A percentile compares a stretch with the other conserved stretches of the same genome.
phyloP scores from a whole-genome alignment of 2,329 filamentous ascomycete species.

The Catunica adiposa region DNA sequence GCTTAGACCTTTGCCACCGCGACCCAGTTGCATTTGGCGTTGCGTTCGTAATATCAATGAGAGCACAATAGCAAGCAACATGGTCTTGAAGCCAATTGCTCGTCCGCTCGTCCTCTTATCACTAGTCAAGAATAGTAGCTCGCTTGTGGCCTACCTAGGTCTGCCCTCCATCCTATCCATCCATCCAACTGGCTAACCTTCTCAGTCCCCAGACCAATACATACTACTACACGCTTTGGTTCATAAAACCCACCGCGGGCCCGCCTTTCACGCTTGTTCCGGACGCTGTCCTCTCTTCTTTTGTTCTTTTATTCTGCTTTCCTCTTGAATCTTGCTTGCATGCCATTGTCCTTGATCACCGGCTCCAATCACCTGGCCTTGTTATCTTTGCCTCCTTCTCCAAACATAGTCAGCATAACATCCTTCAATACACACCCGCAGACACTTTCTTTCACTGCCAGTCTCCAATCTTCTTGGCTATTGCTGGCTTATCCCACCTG shows the following conservation, averaged over 20 bases:
- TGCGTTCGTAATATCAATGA: neutral
- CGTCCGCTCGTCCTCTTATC: no score
- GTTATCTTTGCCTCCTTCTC: neutral
- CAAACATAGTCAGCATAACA: neutral
- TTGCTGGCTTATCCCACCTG: neutral
- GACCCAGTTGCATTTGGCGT: neutral
- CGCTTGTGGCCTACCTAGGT: neutral
- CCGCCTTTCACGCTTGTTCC: neutral
- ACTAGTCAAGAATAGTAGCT: neutral
- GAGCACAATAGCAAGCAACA: neutral
- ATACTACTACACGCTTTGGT: neutral
- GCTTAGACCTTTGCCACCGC: neutral
- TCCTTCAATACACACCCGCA: neutral
- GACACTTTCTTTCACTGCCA: neutral
- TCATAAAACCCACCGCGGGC: neutral
- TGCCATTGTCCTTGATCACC: neutral
- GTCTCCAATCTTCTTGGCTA: neutral
- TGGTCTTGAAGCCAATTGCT: neutral
- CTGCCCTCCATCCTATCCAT: neutral
- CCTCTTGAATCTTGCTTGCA: neutral
- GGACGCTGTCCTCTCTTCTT: neutral
- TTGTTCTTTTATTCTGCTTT: constrained; percentile 1
- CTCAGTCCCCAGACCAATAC: no score
- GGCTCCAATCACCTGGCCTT: neutral
- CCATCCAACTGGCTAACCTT: no score